These are phyloP conservation scores for Leccinum disarticulatum DNA, from an alignment of 768 basidiomycete genomes.

Conservation along the genomic window DNA sequence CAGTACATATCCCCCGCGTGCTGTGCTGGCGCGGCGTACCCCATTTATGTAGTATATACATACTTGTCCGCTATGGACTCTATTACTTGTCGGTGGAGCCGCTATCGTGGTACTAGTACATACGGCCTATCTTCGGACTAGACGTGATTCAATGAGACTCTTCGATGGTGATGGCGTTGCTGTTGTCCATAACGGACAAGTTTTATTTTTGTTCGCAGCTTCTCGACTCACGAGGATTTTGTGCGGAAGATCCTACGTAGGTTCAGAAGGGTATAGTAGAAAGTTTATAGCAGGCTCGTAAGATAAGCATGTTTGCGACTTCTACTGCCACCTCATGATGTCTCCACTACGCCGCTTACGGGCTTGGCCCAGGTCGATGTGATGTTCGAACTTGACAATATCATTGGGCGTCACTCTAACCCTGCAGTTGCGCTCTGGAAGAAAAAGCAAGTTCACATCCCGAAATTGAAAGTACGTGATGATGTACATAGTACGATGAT, in stretches of 20 bases:
- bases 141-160: not conserved
- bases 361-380: not conserved
- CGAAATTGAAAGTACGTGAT: not conserved
- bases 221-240: not conserved
- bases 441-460: not conserved
- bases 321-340: not conserved
- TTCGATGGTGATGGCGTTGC: not conserved
- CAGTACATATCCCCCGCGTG: not conserved
- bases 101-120: conserved; percentile 2
- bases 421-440: not conserved
- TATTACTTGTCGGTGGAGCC: not conserved
- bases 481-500: not conserved
- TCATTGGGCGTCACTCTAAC: not conserved
- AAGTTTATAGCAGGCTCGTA: not conserved
- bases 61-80: conserved; percentile 5
- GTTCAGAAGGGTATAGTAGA: not conserved
- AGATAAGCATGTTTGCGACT: not conserved
- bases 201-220: not conserved
- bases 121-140: not conserved
- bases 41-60: conserved; percentile 4
- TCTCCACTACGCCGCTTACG: not conserved
- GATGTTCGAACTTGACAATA: not conserved
- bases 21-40: conserved; percentile 1
- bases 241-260: not conserved
- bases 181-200: not conserved